These are phyloP conservation scores for Daldinia vernicosa DNA, from an alignment of 495 filamentous ascomycete genomes.

Conservation along the genomic window DNA sequence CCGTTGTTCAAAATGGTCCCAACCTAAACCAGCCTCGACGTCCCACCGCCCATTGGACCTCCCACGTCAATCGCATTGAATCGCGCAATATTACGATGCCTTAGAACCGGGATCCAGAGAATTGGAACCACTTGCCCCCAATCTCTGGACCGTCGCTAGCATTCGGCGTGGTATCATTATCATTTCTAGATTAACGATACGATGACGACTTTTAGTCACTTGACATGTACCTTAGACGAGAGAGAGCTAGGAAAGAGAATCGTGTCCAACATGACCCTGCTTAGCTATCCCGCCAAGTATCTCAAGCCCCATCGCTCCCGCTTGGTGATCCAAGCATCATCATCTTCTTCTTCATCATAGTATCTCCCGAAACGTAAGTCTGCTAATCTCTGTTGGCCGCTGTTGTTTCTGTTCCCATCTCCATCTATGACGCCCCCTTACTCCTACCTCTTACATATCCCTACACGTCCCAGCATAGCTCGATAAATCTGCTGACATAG, in stretches of 20 bases:
- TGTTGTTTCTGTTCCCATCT: conserved; percentile 12
- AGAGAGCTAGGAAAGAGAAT: neutral
- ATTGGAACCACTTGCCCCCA: conserved; percentile 34
- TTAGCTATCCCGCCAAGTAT: conserved; percentile 31
- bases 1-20: conserved; percentile 42
- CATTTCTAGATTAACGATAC: conserved; percentile 36
- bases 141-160: conserved; percentile 32
- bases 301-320: conserved; percentile 35
- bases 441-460: conserved; percentile 17
- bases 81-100: conserved; percentile 57
- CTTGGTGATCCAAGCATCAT: conserved; percentile 40
- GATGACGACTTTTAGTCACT: conserved; percentile 30
- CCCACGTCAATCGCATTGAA: conserved; percentile 54
- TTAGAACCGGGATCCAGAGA: conserved; percentile 46
- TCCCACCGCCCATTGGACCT: conserved; percentile 37
- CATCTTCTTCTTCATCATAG: conserved; percentile 36
- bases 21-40: conserved; percentile 40
- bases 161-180: conserved; percentile 20
- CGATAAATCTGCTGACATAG: conserved; percentile 32
- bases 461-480: conserved; percentile 23
- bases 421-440: conserved; percentile 23
- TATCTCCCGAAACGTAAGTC: conserved; percentile 40
- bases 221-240: conserved; percentile 28
- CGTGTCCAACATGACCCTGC: conserved; percentile 19
- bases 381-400: conserved; percentile 27